phyloP scores from a whole-genome alignment of 1,284 basidiomycete genomes.

The Entoloma clypeatum region DNA sequence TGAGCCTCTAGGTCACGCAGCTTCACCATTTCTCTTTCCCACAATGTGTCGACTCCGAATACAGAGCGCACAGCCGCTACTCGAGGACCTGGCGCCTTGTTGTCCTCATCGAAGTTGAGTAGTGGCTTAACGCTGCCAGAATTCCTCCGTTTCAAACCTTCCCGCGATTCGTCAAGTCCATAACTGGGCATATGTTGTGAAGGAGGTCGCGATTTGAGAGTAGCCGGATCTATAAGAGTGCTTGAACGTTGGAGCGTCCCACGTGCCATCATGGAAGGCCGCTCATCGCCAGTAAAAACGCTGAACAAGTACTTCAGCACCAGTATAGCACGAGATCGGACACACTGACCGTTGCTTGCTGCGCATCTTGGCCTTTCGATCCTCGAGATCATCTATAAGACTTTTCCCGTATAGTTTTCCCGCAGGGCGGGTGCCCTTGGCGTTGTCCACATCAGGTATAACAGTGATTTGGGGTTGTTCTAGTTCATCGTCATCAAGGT shows the following conservation, averaged over 20 bases:
- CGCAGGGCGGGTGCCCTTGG: conserved; percentile 48
- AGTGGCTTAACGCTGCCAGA: conserved; percentile 55
- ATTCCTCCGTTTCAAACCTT: conserved; percentile 41
- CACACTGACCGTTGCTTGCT: conserved; percentile 63
- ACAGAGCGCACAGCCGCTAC: conserved; percentile 57
- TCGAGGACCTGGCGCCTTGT: conserved; percentile 29
- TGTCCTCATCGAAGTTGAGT: conserved; percentile 56
- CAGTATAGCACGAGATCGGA: conserved; percentile 5
- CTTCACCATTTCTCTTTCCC: conserved; percentile 76
- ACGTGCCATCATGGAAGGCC: conserved; percentile 83
- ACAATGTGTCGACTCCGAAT: conserved; percentile 79
- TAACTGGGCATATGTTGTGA: conserved; percentile 43
- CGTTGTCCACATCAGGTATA: conserved; percentile 38
- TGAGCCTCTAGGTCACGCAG: conserved; percentile 65
- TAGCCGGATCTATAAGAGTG: conserved; percentile 69
- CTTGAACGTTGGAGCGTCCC: conserved; percentile 47
- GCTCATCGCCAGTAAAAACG: conserved; percentile 69
- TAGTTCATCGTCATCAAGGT: conserved; percentile 40
- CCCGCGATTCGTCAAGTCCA: conserved; percentile 31
- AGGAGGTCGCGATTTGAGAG: conserved; percentile 45
- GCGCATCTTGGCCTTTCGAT: conserved; percentile 70
- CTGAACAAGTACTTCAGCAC: conserved; percentile 31
- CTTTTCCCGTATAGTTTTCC: conserved; percentile 78
- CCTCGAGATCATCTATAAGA: conserved; percentile 77
- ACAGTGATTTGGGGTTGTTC: conserved; percentile 35